Base-by-base conservation (phyloP, 495 filamentous ascomycete species). In the Penicillium coffeae region DNA sequence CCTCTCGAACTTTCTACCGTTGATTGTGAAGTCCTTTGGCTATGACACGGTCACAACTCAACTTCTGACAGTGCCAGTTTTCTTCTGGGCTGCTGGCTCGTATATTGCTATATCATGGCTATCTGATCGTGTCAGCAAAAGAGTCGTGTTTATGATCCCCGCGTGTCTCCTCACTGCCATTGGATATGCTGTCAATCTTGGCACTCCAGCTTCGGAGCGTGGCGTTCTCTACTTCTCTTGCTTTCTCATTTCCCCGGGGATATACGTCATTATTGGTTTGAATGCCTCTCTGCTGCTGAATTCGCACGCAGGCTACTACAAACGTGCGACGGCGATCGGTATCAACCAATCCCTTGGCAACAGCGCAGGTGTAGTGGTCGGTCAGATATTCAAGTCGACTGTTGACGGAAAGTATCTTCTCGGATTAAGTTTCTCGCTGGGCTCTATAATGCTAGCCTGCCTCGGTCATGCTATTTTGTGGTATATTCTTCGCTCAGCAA, bases 1-100 rank as follows among this genome's bases (percentile, higher is more conserved):
- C 25, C 81, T 81, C 65, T 75, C 69, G 43, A 82, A 78, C 7
- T 84, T 84, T 55, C 48, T 83, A 18, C 81, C 80, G 1, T 73
- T 74, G 1, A 82, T 83, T 37, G 60, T 84, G 42, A 52, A 67
- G 38, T 69, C 67, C 9, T 69, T 83, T 51, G 78, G 75, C 0
- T 80, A 79, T 47, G 51, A 66, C 40, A 72, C 67, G 10, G 56
- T 79, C 15, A 68, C 77, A 51, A 65, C 68, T 42, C 72, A 76
- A 39, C 68, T 73, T 8, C 42, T 76, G 38, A 76, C 73, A 0
- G 67, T 76, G 1, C 73, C 73, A 1, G 70, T 73, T 20, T 76
- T 71, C 35, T 53, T 68, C 21, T 69, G 72, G 51, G 55, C 70
- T 0, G 68, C 64, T 0, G n/a, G n/a, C n/a, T n/a, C n/a, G n/a